Base-by-base conservation (phyloP, 805 yeast species). In the Myxozyma vanderwaltii region DNA sequence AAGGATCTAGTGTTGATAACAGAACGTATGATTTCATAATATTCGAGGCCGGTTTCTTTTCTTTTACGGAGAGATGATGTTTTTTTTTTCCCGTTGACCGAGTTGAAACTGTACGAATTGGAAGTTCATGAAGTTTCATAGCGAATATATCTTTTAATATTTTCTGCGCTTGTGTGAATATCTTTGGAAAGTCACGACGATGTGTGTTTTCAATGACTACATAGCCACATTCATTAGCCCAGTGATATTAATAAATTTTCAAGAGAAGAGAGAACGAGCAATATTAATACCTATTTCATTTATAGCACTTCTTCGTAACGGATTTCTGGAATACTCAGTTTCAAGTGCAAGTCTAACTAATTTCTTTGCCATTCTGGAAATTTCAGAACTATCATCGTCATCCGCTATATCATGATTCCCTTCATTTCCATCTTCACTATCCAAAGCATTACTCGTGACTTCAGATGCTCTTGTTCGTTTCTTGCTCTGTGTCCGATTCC, bases 311-410 rank as follows among this genome's bases (percentile, higher is more conserved):
- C 66, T 38, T 3, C 66, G 61, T 2, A 63, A 8, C 4, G 66
- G 62, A 13, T 21, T 33, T 5, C 62, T 53, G 17, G 46, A 33
- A 21, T 48, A 45, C 31, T 56, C 66, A 27, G 24, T 24, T 13
- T 54, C 56, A 10, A 63, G 49, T 26, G 64, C 66, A 21, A 56
- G 24, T 35, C 49, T 43, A 17, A 61, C 64, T 24, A 63, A 45
- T 19, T 62, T 62, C 43, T 51, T 51, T n/a, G 62, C 65, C 65
- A 63, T 56, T 8, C 65, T 52, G 27, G 27, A 21, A n/a, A 61
- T 23, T 17, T 54, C 63, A 7, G 51, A 13, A 10, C 21, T 29
- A 19, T 47, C 51, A 15, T 47, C 51, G n/a, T 19, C 51, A 33
- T 10, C 35, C 4, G 24, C 12, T 3, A 33, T 10, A 17, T 31